These are phyloP conservation scores for Lodderomyces pseudojiufengensis DNA, from an alignment of 1,139 yeast genomes.

Conservation along the genomic window DNA sequence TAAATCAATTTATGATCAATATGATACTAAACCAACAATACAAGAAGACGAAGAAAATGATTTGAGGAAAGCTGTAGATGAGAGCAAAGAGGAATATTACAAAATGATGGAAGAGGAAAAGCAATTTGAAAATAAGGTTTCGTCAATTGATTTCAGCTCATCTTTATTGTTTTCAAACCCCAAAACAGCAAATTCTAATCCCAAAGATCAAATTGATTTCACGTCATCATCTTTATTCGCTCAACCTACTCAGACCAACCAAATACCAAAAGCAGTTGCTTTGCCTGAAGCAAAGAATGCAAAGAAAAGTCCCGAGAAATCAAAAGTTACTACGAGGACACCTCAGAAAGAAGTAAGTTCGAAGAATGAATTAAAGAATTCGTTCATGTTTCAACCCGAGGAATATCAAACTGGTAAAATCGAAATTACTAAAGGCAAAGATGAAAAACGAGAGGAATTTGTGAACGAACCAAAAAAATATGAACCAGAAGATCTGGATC, in stretches of 20 bases:
- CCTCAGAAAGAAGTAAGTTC: not conserved
- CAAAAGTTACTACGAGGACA: no score
- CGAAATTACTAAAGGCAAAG: not conserved
- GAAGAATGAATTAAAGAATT: slow-evolving; percentile 2
- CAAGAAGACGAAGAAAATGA: slow-evolving; percentile 25
- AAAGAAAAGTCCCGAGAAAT: no score
- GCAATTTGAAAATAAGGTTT: slow-evolving; percentile 7
- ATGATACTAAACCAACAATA: slow-evolving; percentile 6
- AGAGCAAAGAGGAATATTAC: slow-evolving; percentile 37
- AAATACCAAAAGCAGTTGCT: no score
- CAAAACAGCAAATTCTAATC: not conserved
- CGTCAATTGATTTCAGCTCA: slow-evolving; percentile 11
- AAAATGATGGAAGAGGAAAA: slow-evolving; percentile 20
- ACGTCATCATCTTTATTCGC: slow-evolving; percentile 1
- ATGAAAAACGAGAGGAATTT: slow-evolving; percentile 7
- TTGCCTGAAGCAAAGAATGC: no score
- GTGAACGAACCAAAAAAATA: slow-evolving; percentile 6
- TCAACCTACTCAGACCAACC: not conserved
- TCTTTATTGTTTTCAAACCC: slow-evolving; percentile 14
- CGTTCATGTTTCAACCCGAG: slow-evolving; percentile 1
- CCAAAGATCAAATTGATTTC: not conserved
- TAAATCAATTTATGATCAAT: slow-evolving; percentile 35
- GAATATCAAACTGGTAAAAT: slow-evolving; percentile 1
- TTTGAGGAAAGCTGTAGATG: slow-evolving; percentile 43
- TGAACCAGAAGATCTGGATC: slow-evolving; percentile 8